These are phyloP conservation scores for Geotrichum citri-aurantii DNA, from an alignment of 1,139 yeast species.

Conservation along the genomic window DNA sequence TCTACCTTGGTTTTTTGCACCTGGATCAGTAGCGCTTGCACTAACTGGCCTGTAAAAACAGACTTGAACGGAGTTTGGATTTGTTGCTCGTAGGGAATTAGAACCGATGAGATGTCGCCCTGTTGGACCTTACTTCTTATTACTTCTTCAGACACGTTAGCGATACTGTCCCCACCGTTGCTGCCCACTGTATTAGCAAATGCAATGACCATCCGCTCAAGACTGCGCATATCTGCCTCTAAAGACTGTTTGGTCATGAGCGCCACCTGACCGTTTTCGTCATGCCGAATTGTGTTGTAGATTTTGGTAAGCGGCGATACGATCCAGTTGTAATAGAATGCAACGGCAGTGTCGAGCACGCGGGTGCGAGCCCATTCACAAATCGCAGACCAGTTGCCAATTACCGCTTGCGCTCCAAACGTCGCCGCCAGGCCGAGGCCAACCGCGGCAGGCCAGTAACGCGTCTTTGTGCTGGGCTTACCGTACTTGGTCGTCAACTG, in stretches of 20 bases:
- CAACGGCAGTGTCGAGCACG: constrained; percentile 55
- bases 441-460: constrained; percentile 64
- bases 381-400: constrained; percentile 50
- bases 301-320: constrained; percentile 70
- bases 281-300: constrained; percentile 74
- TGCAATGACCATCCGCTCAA: constrained; percentile 83
- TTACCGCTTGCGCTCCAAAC: constrained; percentile 37
- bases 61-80: constrained; percentile 64
- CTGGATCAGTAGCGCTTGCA: constrained; percentile 77
- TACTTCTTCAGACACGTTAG: constrained; percentile 27
- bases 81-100: constrained; percentile 75
- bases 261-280: constrained; percentile 62
- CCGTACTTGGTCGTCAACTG: constrained; percentile 23
- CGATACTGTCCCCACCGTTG: constrained; percentile 22
- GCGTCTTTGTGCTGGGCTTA: constrained; percentile 46
- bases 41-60: constrained; percentile 58
- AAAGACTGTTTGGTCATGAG: constrained; percentile 77
- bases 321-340: constrained; percentile 79
- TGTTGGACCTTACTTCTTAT: constrained; percentile 39
- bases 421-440: constrained; percentile 16
- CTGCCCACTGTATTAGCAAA: constrained; percentile 40
- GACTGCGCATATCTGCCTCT: constrained; percentile 67
- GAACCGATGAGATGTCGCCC: constrained; percentile 74
- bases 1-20: constrained; percentile 94
- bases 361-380: constrained; percentile 52